Conservation (phyloP, 352 stramenopile species). For the Phytophthora niederhauseri region DNA sequence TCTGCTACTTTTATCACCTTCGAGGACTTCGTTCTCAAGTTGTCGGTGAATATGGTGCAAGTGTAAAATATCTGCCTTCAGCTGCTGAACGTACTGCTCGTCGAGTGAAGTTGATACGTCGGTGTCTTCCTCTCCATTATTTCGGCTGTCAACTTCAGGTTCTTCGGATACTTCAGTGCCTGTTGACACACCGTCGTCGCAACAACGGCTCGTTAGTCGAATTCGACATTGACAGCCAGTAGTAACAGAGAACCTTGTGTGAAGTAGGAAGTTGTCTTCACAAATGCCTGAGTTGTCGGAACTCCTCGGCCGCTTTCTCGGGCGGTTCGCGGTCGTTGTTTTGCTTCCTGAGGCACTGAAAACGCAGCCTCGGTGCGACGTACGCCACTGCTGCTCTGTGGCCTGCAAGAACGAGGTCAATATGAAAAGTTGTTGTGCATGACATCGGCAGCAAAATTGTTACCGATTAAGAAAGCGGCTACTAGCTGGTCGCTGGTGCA, state of each 20-base stretch:
- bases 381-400: conserved; percentile 42
- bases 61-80: conserved; percentile 62
- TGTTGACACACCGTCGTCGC: neutral
- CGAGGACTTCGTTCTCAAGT: conserved; percentile 23
- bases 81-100: conserved; percentile 56
- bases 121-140: conserved; percentile 1
- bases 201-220: neutral
- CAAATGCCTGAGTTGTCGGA: conserved; percentile 11
- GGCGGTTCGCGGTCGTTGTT: conserved; percentile 58
- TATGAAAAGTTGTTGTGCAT: neutral
- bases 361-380: conserved; percentile 33
- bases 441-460: neutral
- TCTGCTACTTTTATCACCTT: conserved; percentile 10
- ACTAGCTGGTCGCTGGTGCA: conserved; percentile 31
- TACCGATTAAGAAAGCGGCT: conserved; percentile 30
- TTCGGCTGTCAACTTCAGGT: conserved; percentile 4
- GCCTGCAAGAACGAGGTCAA: neutral
- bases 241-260: conserved; percentile 11
- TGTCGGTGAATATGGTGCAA: conserved; percentile 34
- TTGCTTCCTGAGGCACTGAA: conserved; percentile 16
- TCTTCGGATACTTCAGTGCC: neutral
- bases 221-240: neutral
- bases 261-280: conserved; percentile 28
- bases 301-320: conserved; percentile 40
- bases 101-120: conserved; percentile 19